Evolutionary conservation across 2,329 filamentous ascomycete species (phyloP).

Genomic region (Cladophialophora yegresii): DNA sequence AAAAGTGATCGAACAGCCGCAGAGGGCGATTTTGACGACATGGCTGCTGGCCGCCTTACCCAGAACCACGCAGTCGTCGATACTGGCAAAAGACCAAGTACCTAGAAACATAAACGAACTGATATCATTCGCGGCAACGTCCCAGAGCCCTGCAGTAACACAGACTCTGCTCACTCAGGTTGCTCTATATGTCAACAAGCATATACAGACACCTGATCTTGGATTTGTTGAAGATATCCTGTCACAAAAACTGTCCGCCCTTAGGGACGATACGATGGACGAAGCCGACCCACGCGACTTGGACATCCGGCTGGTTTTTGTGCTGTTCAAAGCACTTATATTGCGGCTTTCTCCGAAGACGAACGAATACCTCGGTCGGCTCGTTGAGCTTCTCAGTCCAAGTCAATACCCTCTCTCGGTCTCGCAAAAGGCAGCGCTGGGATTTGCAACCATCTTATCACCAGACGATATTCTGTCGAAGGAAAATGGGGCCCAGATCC

Average conservation of each 20-base stretch:
- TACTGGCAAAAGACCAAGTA: slow-evolving; percentile 28
- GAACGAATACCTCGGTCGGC: slow-evolving; percentile 54
- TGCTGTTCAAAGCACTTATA: slow-evolving; percentile 62
- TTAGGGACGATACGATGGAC: slow-evolving; percentile 29
- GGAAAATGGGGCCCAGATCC: slow-evolving; percentile 62
- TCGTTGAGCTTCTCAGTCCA: slow-evolving; percentile 50
- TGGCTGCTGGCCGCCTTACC: slow-evolving; percentile 38
- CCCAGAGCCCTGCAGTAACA: slow-evolving; percentile 21
- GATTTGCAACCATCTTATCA: slow-evolving; percentile 61
- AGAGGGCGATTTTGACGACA: slow-evolving; percentile 52
- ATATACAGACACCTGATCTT: slow-evolving; percentile 40
- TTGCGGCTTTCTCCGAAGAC: slow-evolving; percentile 55
- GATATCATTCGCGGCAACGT: slow-evolving; percentile 33
- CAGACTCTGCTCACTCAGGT: slow-evolving; percentile 37
- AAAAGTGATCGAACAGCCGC: slow-evolving; percentile 33
- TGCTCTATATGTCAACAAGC: slow-evolving; percentile 46
- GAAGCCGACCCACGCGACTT: slow-evolving; percentile 39
- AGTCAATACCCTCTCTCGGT: slow-evolving; percentile 47
- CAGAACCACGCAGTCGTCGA: slow-evolving; percentile 21
- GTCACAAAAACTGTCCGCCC: slow-evolving; percentile 32
- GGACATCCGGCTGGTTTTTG: slow-evolving; percentile 60
- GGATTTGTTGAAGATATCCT: slow-evolving; percentile 39
- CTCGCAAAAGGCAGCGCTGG: slow-evolving; percentile 56
- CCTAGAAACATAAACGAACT: slow-evolving; percentile 35
- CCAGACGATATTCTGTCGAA: slow-evolving; percentile 63